Percentiles rank a stretch among this genome's conserved stretches.
Conservation (phyloP, 176 grass and related monocot genomes). For the Rhynchospora breviuscula region DNA sequence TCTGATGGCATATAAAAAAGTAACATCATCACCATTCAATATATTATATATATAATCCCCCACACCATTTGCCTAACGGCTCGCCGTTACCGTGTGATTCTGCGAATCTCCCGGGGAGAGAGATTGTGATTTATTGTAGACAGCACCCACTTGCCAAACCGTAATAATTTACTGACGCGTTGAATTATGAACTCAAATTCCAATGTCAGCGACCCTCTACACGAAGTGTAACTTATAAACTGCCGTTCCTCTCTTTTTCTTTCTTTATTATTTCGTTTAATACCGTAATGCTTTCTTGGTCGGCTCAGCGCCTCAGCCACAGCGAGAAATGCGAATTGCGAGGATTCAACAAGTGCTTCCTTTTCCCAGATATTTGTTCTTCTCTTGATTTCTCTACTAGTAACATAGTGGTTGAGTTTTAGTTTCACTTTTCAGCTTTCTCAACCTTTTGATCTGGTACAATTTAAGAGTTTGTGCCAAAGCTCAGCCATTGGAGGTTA, state of each 20-base stretch:
- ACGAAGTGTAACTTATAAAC: neutral
- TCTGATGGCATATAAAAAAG: neutral
- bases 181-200: neutral
- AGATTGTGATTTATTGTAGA: neutral
- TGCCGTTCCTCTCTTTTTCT: neutral
- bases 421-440: neutral
- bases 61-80: neutral
- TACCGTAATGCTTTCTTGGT: neutral
- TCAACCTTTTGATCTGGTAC: neutral
- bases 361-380: too few relatives aligned
- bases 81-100: neutral
- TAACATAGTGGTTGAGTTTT: neutral
- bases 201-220: neutral
- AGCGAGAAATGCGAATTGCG: too few relatives aligned
- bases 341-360: too few relatives aligned
- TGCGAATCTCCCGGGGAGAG: neutral
- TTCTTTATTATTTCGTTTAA: neutral
- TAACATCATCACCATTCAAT: neutral
- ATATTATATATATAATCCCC: too few relatives aligned
- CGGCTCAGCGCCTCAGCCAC: too few relatives aligned
- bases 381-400: neutral
- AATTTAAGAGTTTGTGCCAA: constrained; percentile 12
- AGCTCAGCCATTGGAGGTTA: constrained; percentile 12
- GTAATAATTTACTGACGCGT: neutral
- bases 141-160: neutral